These are phyloP conservation scores for Triticum aestivum DNA, from an alignment of 176 grass and related monocot genomes.

Conservation along the genomic window DNA sequence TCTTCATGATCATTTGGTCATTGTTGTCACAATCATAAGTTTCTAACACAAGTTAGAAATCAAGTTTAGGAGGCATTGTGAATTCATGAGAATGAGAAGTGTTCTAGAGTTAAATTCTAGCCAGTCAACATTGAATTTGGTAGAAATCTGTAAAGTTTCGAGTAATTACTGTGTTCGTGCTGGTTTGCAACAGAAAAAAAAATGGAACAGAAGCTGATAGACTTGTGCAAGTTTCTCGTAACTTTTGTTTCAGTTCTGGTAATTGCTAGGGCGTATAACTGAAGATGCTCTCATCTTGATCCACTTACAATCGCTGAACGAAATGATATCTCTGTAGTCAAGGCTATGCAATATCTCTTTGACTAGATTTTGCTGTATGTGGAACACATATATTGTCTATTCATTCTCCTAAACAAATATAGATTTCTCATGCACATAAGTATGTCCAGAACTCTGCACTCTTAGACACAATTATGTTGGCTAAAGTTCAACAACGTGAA, in stretches of 20 bases:
- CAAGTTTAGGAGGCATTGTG: background rate
- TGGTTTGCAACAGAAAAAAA: background rate
- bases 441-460: background rate
- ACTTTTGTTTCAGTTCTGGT: background rate
- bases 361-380: slow-evolving; percentile 4
- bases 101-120: background rate
- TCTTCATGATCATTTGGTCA: background rate
- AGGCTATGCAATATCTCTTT: background rate
- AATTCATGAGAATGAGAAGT: background rate
- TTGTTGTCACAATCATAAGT: background rate
- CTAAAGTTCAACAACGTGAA: slow-evolving; percentile 1
- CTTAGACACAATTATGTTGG: background rate
- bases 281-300: background rate
- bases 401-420: background rate
- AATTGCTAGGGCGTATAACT: background rate
- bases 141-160: background rate
- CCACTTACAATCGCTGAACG: background rate
- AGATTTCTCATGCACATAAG: background rate
- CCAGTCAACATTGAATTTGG: background rate
- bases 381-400: background rate
- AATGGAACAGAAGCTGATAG: background rate
- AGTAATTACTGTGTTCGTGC: background rate
- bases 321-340: background rate
- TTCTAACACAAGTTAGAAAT: background rate
- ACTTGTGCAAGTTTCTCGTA: background rate